Evolutionary conservation across 371 early-diverging fungal species (phyloP).

Genomic region (Lichtheimia ornata): DNA sequence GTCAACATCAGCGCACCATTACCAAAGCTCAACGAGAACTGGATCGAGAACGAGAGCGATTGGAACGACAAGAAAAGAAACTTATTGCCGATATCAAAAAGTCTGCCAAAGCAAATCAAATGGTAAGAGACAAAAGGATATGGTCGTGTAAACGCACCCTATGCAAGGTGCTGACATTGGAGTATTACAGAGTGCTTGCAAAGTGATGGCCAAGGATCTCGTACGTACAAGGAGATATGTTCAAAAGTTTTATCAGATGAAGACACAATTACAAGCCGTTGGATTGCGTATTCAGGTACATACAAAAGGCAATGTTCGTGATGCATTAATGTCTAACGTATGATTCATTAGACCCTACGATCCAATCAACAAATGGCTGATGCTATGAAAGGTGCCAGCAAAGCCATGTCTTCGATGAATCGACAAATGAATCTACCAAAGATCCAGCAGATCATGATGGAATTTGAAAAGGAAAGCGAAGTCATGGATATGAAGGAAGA

Average conservation of each 20-base stretch:
- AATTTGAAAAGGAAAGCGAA: constrained; percentile 93
- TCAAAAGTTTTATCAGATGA: constrained; percentile 96
- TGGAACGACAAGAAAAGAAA: constrained; percentile 95
- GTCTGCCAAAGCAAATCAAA: constrained; percentile 88
- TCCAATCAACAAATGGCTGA: constrained; percentile 96
- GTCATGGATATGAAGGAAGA: constrained; percentile 99
- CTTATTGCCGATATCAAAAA: constrained; percentile 91
- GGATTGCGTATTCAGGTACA: constrained; percentile 85
- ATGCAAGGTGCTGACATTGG: too few relatives aligned
- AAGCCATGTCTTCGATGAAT: constrained; percentile 97
- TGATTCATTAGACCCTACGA: constrained; percentile 67
- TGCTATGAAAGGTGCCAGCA: constrained; percentile 94
- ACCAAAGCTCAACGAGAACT: constrained; percentile 92
- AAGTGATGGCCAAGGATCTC: constrained; percentile 96
- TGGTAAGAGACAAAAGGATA: constrained; percentile 50
- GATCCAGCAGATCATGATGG: constrained; percentile 95
- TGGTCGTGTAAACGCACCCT: too few relatives aligned
- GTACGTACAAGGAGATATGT: constrained; percentile 92
- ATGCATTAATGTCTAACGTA: not conserved
- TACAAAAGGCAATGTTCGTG: not conserved
- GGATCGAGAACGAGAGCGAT: constrained; percentile 85
- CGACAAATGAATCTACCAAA: constrained; percentile 89
- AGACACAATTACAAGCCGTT: constrained; percentile 93
- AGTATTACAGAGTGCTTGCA: constrained; percentile 73
- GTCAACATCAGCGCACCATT: constrained; percentile 88